Evolutionary conservation across 164 flowering plant species (phyloP), one percentile per base, ranked within the genome.

Genomic region (Platanus orientalis): DNA sequence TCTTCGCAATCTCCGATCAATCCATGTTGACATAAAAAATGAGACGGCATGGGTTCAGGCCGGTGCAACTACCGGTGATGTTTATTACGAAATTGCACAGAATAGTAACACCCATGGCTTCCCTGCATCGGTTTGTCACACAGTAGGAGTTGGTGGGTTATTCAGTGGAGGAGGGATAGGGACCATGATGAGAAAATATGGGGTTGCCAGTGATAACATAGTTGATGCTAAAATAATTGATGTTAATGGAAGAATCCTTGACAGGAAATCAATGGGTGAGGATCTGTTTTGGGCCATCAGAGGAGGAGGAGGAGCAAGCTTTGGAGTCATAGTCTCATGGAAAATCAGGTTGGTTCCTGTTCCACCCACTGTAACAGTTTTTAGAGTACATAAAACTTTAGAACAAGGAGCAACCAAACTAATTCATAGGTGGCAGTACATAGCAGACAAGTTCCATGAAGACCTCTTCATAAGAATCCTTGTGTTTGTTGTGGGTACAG

Each of bases 151-250:
- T 52, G 66, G 66, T 49, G 66, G 66, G 4, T 48, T 34, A 29
- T 25, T 62, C 16, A 62, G 58, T 26, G 66, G 66, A 4, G 66
- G 66, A 16, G 66, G 66, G 21, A 52, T 6, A 16, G 58, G 66
- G 17, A 13, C 29, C 28, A 20, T 62, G 65, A 6, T 62, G 17
- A 62, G 65, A 29, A 62, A 36, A 9, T 62, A 32, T 34, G 65
- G 65, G 23, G 28, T 62, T 21, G 65, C 65, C 0, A 47, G 48
- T 36, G 65, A 62, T 36, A 23, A 62, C 29, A 24, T 62, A n/a
- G 23, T 62, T 1, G 57, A 62, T 32, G 57, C 57, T 32, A 30
- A 7, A 0, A 2, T 62, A 34, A 47, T 62, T 13, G 28, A 62
- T 6, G 57, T 25, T 16, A 14, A 51, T 21, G 64, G 64, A 2